phyloP scores from a whole-genome alignment of 495 filamentous ascomycete genomes.

The Aspergillus olivimuriae region DNA sequence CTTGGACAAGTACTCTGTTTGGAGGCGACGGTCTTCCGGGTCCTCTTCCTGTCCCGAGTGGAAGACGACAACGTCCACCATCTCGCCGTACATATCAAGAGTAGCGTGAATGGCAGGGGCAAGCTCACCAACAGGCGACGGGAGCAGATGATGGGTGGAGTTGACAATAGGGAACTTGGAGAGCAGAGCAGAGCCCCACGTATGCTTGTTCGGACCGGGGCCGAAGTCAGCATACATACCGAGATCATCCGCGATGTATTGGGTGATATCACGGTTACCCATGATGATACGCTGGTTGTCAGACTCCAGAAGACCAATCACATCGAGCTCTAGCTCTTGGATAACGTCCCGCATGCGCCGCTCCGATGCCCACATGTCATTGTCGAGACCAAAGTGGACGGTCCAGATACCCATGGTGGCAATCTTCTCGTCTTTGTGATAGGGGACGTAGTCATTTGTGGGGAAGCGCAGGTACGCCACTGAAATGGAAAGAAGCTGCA shows the following conservation, averaged over 20 bases:
- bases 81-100: slow-evolving; percentile 82
- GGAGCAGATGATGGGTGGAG: slow-evolving; percentile 91
- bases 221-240: slow-evolving; percentile 99
- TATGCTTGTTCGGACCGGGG: slow-evolving; percentile 98
- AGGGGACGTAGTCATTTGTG: slow-evolving; percentile 81
- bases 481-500: slow-evolving; percentile 74
- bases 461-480: slow-evolving; percentile 93
- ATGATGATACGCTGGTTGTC: slow-evolving; percentile 98
- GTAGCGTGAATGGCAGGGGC: slow-evolving; percentile 96
- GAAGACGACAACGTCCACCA: slow-evolving; percentile 94
- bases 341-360: slow-evolving; percentile 89
- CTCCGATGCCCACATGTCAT: slow-evolving; percentile 98
- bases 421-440: slow-evolving; percentile 79
- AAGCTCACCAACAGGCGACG: slow-evolving; percentile 88
- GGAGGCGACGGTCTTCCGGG: slow-evolving; percentile 82
- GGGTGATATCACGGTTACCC: slow-evolving; percentile 96
- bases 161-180: slow-evolving; percentile 98
- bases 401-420: slow-evolving; percentile 98
- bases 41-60: slow-evolving; percentile 99
- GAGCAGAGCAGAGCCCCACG: slow-evolving; percentile 88
- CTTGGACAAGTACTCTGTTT: slow-evolving; percentile 79
- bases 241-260: slow-evolving; percentile 90
- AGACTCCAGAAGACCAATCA: slow-evolving; percentile 87
- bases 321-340: slow-evolving; percentile 88
- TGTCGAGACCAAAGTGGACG: slow-evolving; percentile 96